Evolutionary conservation across 305 asterid genomes (phyloP).

Genomic region (Galium porrigens): DNA sequence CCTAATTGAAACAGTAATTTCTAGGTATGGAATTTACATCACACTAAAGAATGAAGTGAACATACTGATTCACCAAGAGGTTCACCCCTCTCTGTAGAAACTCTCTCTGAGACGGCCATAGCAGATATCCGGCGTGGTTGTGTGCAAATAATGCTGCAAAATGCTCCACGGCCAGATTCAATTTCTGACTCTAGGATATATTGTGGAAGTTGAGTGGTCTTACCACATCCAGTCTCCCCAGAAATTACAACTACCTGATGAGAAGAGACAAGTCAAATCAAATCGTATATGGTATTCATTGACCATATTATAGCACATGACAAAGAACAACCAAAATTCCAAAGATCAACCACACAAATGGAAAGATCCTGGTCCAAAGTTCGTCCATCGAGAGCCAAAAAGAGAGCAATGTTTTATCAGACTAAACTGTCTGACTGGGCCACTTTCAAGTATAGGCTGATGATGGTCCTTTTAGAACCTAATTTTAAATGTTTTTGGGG

Average conservation of each 20-base stretch:
- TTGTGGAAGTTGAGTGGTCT: constrained; percentile 98
- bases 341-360: neutral
- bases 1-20: constrained; percentile 16
- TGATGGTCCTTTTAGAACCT: neutral
- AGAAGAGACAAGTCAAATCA: neutral
- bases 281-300: neutral
- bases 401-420: neutral
- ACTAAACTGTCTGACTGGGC: neutral
- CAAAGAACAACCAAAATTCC: neutral
- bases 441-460: neutral
- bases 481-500: neutral
- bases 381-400: neutral
- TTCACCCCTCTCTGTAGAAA: constrained; percentile 93
- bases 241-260: constrained; percentile 83
- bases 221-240: constrained; percentile 99
- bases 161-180: constrained; percentile 98
- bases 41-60: constrained; percentile 23
- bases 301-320: neutral
- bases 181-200: constrained; percentile 83
- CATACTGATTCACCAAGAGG: constrained; percentile 94
- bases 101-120: constrained; percentile 91
- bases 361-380: neutral
- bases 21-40: constrained; percentile 6
- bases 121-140: constrained; percentile 99
- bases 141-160: constrained; percentile 88